These are phyloP conservation scores for Penicillium cinerascens DNA, from an alignment of 495 filamentous ascomycete species.

Conservation along the genomic window DNA sequence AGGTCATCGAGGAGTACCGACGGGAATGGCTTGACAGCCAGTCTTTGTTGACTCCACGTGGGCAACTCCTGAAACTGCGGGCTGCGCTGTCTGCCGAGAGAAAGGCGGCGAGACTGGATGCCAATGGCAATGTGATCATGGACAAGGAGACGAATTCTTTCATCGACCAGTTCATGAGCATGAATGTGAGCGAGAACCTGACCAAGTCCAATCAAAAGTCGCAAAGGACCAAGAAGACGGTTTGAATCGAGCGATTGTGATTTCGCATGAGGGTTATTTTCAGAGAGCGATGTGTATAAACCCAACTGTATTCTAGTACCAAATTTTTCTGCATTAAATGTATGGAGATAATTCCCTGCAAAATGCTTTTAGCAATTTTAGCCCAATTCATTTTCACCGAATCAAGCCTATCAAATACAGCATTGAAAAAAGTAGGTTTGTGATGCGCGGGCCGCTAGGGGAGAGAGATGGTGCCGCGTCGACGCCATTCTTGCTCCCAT, in stretches of 20 bases:
- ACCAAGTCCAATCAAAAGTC: constrained; percentile 13
- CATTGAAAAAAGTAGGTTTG: not conserved
- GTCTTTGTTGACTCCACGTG: constrained; percentile 47
- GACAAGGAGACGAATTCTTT: constrained; percentile 30
- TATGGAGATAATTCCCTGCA: not conserved
- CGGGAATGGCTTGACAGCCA: constrained; percentile 52
- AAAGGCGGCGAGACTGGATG: constrained; percentile 28
- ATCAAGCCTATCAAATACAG: constrained; percentile 1
- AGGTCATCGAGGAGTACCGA: constrained; percentile 54
- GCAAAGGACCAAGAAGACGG: constrained; percentile 10
- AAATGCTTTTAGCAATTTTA: not conserved
- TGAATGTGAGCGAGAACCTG: constrained; percentile 3
- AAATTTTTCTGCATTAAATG: constrained; percentile 25
- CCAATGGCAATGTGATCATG: constrained; percentile 37
- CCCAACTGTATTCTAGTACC: constrained; percentile 39
- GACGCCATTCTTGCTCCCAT: constrained; percentile 13
- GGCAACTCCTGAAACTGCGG: constrained; percentile 23
- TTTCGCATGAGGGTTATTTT: not conserved
- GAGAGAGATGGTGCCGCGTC: constrained; percentile 12
- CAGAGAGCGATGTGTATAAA: constrained; percentile 38
- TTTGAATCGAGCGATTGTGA: constrained; percentile 1
- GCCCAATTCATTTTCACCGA: not conserved
- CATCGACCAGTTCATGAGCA: constrained; percentile 35
- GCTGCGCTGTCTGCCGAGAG: constrained; percentile 23
- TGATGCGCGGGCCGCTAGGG: constrained; percentile 12